Conservation (phyloP, 2,329 filamentous ascomycete species). For the Apiospora koreana region DNA sequence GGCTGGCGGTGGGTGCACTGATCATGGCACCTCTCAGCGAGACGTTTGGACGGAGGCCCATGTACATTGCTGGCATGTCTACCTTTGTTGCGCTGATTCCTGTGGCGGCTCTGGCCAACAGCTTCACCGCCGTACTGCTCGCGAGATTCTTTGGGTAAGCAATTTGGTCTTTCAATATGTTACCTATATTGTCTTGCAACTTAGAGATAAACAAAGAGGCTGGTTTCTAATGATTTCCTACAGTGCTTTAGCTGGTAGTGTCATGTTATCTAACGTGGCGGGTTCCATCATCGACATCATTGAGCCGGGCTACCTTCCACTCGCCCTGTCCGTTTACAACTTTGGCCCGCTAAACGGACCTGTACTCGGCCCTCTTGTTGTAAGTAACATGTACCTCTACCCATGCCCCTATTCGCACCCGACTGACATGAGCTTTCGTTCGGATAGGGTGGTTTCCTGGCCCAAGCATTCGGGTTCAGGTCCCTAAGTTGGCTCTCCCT, state of each 20-base stretch:
- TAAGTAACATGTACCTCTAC: neutral
- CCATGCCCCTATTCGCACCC: too few relatives aligned
- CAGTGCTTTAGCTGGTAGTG: conserved; percentile 59
- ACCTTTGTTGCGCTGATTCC: conserved; percentile 60
- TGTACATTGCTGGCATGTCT: conserved; percentile 55
- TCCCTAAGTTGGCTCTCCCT: conserved; percentile 63
- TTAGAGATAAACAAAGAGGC: too few relatives aligned
- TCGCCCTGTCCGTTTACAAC: conserved; percentile 65
- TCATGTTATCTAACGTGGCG: conserved; percentile 64
- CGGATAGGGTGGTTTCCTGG: conserved; percentile 59
- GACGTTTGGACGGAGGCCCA: conserved; percentile 53
- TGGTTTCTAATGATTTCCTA: neutral
- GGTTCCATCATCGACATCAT: conserved; percentile 64
- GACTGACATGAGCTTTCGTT: neutral
- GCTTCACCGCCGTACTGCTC: conserved; percentile 55
- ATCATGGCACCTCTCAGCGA: conserved; percentile 60
- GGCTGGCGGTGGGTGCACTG: conserved; percentile 59
- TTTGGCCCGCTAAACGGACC: conserved; percentile 65
- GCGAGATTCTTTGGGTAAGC: conserved; percentile 51
- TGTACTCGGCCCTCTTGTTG: conserved; percentile 22
- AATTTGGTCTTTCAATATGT: too few relatives aligned
- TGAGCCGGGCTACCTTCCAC: conserved; percentile 58
- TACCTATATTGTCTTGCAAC: too few relatives aligned
- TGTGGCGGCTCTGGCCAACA: conserved; percentile 58
- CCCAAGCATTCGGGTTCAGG: conserved; percentile 59